These are phyloP conservation scores for Monilinia laxa DNA, from an alignment of 2,329 filamentous ascomycete species.

Conservation along the genomic window DNA sequence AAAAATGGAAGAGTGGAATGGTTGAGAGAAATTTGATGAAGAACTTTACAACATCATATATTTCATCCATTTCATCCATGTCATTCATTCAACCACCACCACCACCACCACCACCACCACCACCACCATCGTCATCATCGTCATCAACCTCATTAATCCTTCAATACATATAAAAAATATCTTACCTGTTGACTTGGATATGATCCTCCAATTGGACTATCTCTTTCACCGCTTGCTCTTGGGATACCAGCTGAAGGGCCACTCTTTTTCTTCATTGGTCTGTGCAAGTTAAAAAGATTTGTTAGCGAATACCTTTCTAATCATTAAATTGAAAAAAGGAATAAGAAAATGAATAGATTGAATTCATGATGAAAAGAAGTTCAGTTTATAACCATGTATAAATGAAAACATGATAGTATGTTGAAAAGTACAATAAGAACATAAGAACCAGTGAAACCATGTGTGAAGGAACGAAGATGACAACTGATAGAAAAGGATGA, in stretches of 20 bases:
- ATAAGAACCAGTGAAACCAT: constrained; percentile 16
- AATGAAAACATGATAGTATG: constrained; percentile 26
- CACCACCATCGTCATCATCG: background rate
- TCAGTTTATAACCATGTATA: constrained; percentile 33
- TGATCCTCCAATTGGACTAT: constrained; percentile 54
- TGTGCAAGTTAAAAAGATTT: constrained; percentile 41
- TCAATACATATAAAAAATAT: background rate
- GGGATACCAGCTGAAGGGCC: constrained; percentile 68
- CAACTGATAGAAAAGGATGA: background rate
- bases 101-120: too few relatives aligned
- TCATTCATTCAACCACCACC: background rate
- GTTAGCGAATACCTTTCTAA: constrained; percentile 31
- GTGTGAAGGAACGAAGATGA: constrained; percentile 2
- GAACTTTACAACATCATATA: constrained; percentile 23
- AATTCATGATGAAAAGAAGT: constrained; percentile 19
- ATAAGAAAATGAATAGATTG: constrained; percentile 2
- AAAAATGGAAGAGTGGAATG: background rate
- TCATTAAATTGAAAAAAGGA: constrained; percentile 12
- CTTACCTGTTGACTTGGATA: constrained; percentile 19
- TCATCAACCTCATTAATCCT: background rate
- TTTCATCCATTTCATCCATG: background rate
- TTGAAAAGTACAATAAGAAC: constrained; percentile 11
- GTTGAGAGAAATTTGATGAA: constrained; percentile 16
- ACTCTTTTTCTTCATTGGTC: constrained; percentile 66
- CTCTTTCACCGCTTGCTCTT: constrained; percentile 62